Evolutionary conservation across 2,329 filamentous ascomycete species (phyloP).

Genomic region (Albophoma yamanashiensis): DNA sequence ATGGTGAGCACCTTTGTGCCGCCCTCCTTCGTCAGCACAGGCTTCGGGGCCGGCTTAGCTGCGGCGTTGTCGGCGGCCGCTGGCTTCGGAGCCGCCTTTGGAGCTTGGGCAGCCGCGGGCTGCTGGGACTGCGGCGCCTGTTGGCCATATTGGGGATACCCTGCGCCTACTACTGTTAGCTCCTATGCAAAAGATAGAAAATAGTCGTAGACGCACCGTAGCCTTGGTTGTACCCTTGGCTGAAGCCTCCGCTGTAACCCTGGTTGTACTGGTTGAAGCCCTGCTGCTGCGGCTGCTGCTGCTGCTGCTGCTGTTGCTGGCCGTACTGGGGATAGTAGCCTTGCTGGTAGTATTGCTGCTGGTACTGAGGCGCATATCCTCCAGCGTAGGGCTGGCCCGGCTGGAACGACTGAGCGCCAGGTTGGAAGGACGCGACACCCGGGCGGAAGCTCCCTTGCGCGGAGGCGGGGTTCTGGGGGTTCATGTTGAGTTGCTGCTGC

Average conservation of each 20-base stretch:
- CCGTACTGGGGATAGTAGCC: conserved; percentile 51
- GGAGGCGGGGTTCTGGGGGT: conserved; percentile 35
- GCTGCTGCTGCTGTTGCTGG: conserved; percentile 42
- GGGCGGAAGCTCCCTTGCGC: conserved; percentile 38
- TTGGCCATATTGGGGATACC: conserved; percentile 43
- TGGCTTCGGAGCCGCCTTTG: conserved; percentile 23
- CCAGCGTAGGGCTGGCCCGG: conserved; percentile 60
- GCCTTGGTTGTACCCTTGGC: conserved; percentile 36
- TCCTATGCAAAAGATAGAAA: conserved; percentile 1
- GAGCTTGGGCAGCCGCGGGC: conserved; percentile 32
- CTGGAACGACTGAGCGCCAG: conserved; percentile 58
- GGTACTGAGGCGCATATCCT: conserved; percentile 43
- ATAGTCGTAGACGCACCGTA: conserved; percentile 22
- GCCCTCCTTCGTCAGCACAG: conserved; percentile 41
- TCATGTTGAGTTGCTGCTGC: conserved; percentile 65
- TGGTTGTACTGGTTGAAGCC: conserved; percentile 43
- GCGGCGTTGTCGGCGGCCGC: conserved; percentile 23
- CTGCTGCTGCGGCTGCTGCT: conserved; percentile 26
- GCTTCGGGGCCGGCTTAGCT: conserved; percentile 35
- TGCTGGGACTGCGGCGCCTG: conserved; percentile 29
- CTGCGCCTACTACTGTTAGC: conserved; percentile 26
- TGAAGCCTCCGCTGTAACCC: conserved; percentile 40
- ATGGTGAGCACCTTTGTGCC: conserved; percentile 60
- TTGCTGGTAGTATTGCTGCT: conserved; percentile 42
- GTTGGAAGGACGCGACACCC: conserved; percentile 57